A percentile compares a stretch with the other conserved stretches of the same genome.
These are phyloP conservation scores for Trypanosoma melophagium DNA, from an alignment of 208 protist genomes.

Conservation along the genomic window DNA sequence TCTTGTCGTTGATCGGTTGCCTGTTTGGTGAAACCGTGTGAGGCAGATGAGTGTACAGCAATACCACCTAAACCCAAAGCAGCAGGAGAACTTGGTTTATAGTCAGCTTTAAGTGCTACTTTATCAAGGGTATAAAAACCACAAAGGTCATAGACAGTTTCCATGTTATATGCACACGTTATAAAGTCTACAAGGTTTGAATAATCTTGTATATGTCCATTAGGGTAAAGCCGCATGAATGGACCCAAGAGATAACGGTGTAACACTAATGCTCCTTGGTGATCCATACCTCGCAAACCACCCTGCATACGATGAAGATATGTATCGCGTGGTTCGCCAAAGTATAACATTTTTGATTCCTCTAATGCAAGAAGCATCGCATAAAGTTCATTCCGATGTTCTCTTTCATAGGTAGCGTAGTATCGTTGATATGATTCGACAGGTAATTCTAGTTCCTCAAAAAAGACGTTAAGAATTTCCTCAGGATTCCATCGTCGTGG, in stretches of 20 bases:
- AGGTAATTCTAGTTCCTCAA: conserved; percentile 54
- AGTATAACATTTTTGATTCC: conserved; percentile 82
- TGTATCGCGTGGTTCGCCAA: conserved; percentile 74
- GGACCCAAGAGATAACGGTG: conserved; percentile 79
- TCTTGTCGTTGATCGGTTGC: conserved; percentile 8
- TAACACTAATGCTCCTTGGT: conserved; percentile 85
- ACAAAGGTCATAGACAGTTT: conserved; percentile 91
- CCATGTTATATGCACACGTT: conserved; percentile 90
- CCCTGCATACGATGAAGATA: conserved; percentile 83
- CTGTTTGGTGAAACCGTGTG: conserved; percentile 44
- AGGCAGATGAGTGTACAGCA: conserved; percentile 61
- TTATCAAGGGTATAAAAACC: conserved; percentile 83
- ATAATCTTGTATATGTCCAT: conserved; percentile 87
- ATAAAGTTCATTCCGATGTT: conserved; percentile 72
- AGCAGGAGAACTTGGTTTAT: conserved; percentile 75
- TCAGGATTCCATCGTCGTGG: conserved; percentile 82
- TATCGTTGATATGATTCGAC: conserved; percentile 52
- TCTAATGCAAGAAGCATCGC: conserved; percentile 77
- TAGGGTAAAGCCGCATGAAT: conserved; percentile 84
- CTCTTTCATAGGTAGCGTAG: conserved; percentile 55
- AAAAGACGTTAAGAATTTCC: conserved; percentile 49
- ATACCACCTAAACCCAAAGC: conserved; percentile 84
- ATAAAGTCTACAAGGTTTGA: conserved; percentile 91
- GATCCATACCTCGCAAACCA: conserved; percentile 79
- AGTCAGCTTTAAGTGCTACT: conserved; percentile 69